These are phyloP conservation scores for Streptanthus diversifolius DNA, from an alignment of 345 rosid genomes.

Conservation along the genomic window DNA sequence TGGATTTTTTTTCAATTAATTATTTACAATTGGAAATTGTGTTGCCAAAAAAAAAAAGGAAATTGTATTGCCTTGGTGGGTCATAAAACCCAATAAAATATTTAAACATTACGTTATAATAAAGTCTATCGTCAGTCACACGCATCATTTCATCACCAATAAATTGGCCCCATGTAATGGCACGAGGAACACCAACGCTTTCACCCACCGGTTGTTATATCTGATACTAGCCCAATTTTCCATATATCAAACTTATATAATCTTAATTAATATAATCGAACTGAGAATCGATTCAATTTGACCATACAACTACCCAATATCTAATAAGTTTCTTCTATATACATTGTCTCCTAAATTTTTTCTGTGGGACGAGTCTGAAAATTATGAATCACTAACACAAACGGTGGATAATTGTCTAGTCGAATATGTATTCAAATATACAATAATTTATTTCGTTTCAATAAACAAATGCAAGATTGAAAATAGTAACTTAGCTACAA, in stretches of 20 bases:
- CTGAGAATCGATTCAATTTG: background rate
- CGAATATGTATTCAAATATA: background rate
- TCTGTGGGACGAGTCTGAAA: too few relatives aligned
- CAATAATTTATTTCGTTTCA: background rate
- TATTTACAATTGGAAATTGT: background rate
- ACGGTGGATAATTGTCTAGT: background rate
- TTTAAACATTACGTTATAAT: background rate
- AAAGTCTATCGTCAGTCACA: background rate
- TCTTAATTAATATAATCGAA: background rate
- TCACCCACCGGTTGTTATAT: slow-evolving; percentile 11
- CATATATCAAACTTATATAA: background rate
- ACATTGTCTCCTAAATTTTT: background rate
- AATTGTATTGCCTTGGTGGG: background rate
- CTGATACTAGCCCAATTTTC: background rate
- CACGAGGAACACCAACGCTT: background rate
- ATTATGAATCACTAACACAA: background rate
- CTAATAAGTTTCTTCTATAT: background rate
- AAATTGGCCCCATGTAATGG: slow-evolving; percentile 14
- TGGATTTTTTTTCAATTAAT: background rate
- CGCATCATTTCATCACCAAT: slow-evolving; percentile 8
- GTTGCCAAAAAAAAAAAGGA: too few relatives aligned
- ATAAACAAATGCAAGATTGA: background rate
- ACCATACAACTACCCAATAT: background rate
- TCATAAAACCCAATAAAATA: background rate
- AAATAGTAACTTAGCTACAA: background rate